A percentile compares a stretch with the other conserved stretches of the same genome.
Evolutionary conservation across 2,329 filamentous ascomycete genomes (phyloP).

Genomic region (Mycosphaerella sp.): DNA sequence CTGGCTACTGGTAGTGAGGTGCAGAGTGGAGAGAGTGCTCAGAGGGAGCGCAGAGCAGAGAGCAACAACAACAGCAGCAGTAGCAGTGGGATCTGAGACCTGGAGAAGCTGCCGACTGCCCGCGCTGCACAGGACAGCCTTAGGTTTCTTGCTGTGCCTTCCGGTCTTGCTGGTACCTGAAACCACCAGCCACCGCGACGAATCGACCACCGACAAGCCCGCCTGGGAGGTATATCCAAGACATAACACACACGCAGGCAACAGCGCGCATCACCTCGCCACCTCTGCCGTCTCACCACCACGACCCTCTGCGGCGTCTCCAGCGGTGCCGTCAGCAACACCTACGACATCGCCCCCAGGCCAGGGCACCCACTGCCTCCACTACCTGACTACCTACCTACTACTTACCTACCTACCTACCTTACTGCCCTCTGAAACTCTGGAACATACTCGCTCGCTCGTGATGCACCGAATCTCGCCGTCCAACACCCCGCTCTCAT

Average conservation of each 20-base stretch:
- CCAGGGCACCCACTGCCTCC: neutral
- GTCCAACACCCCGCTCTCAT: neutral
- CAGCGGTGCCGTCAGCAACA: constrained; percentile 6
- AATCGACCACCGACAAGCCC: neutral
- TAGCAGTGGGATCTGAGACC: too few species aligned
- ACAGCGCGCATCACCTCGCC: constrained; percentile 9
- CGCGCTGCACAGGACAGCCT: too few species aligned
- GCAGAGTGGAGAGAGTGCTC: too few species aligned
- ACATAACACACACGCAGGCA: neutral
- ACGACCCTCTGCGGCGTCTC: constrained; percentile 8
- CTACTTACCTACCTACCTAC: neutral
- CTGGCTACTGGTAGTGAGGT: too few species aligned
- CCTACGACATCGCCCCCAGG: neutral
- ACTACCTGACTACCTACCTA: neutral
- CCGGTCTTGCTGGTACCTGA: neutral
- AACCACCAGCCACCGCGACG: neutral
- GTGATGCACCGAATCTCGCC: neutral
- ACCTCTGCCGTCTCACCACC: constrained; percentile 8
- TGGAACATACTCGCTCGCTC: neutral
- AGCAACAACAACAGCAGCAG: neutral
- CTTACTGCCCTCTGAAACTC: neutral
- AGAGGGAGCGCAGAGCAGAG: neutral
- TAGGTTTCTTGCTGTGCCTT: too few species aligned
- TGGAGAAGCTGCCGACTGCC: too few species aligned
- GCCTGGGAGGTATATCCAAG: constrained; percentile 1